Base-by-base conservation (phyloP, 352 stramenopile genomes). In the Phytophthora agathidicida region DNA sequence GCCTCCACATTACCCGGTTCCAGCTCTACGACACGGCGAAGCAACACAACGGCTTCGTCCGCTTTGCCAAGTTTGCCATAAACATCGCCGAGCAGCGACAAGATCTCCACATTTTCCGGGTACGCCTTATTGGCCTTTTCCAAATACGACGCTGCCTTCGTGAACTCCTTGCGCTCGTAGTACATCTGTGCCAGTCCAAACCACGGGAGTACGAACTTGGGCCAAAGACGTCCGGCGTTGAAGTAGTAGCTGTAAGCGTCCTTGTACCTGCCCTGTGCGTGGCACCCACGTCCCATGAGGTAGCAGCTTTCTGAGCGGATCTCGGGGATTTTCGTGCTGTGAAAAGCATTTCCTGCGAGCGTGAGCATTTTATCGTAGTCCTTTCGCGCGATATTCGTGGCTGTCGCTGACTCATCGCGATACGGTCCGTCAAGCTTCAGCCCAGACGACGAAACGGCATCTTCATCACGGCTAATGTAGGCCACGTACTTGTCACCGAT, bases 231-330 rank as follows among this genome's bases (percentile, higher is more conserved):
- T 20, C 82, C 96, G 24, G 96, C 94, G 51, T 98, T 96, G 49
- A 97, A 96, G 75, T 99, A 99, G 68, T 98, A 97, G 65, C 94
- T 96, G 65, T 97, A 97, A 10, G 96, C 96, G 52, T 98, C 87
- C 62, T 98, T 96, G 73, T 98, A 97, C 58, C 98, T 96, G 46
- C 88, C 89, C 51, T 83, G 82, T 27, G 95, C 91, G 65, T 99
- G 96, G 49, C 94, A 95, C n/a, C 97, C 96, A 46, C 96, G 89
- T 9, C 92, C 96, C 75, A 98, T 95, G 27, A 98, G 86, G 68
- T 98, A 99, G 45, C 97, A 97, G 58, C 93, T 98, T 72, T 99
- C 96, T 9, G 95, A 97, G 44, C 97, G 93, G 24, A 99, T 98
- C 51, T 93, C 82, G 7, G 86, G 65, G 13, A 94, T 92, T 65